Base-by-base conservation (phyloP, 495 filamentous ascomycete species). In the Penicillium paradoxum region DNA sequence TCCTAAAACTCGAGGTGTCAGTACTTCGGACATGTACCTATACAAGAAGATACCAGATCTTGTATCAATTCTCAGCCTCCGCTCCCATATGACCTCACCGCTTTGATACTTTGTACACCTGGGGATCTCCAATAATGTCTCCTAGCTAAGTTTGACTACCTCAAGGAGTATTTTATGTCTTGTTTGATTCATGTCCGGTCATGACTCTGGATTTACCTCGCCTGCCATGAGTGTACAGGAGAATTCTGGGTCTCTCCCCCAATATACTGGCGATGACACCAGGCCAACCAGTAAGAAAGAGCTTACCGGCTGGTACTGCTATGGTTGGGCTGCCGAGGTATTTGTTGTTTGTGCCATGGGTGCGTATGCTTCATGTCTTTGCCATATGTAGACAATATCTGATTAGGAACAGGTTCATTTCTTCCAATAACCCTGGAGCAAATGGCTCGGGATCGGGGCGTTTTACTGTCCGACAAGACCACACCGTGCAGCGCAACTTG, bases 381-480 rank as follows among this genome's bases (percentile, higher is more conserved):
- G 18, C 17, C 33, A 21, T 45, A 40, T 36, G 46, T 7, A 27
- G 24, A 27, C 33, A 37, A 39, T 32, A 34, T 45, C 40, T 36
- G 49, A 47, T 53, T 9, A 56, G 24, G 19, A 11, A 37, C 32
- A 90, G 90, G 87, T 51, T 95, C 90, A 29, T 98, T 97, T 70
- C 90, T 98, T 56, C 93, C 93, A n/a, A 93, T 98, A 41, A 88
- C 91, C 2, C 75, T 98, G 44, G 93, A 98, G 65, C 91, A 92
- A 57, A 80, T 98, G 50, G 91, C 95, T 8, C 82, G 93, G 51
- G 92, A 95, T 68, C 84, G 86, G 66, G 91, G 91, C 29, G 84
- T 95, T 45, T 79, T 96, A 45, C 71, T 91, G 22, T 86, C 83
- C 22, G 89, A 96, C 67, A 81, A 77, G 48, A 80, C 62, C 6